These are phyloP conservation scores for Aspergillus pseudonomiae DNA, from an alignment of 2,329 filamentous ascomycete genomes.

Conservation along the genomic window DNA sequence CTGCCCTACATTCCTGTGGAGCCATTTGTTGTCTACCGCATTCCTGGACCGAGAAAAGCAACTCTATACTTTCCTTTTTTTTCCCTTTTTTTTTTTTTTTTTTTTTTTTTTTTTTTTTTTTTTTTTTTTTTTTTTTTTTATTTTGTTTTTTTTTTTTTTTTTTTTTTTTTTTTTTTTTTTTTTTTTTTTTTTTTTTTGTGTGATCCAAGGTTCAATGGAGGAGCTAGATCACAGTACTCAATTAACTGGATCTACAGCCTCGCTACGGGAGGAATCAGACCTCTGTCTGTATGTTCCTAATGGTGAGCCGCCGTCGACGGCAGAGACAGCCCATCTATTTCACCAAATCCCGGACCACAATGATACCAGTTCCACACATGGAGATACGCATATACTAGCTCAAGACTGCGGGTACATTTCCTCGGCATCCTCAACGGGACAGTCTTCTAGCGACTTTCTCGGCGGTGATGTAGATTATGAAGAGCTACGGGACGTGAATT, in stretches of 20 bases:
- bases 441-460: conserved; percentile 32
- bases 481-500: conserved; percentile 26
- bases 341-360: conserved; percentile 5
- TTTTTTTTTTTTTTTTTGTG: neutral
- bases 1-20: conserved; percentile 3
- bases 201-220: neutral
- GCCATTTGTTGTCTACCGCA: neutral
- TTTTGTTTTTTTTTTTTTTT: neutral
- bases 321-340: neutral
- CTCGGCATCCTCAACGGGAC: conserved; percentile 35
- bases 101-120: neutral
- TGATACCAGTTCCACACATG: conserved; percentile 17
- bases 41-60: neutral
- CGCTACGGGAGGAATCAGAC: neutral
- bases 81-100: neutral
- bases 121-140: neutral
- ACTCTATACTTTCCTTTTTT: conserved; percentile 1
- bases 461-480: conserved; percentile 33
- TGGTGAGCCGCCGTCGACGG: neutral
- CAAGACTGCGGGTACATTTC: conserved; percentile 39
- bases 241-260: neutral
- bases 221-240: neutral
- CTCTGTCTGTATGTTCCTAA: neutral
- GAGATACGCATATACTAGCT: conserved; percentile 22
- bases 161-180: neutral